Percentiles rank a stretch among this genome's conserved stretches.
Conservation (phyloP, 148 eudicot species). For the Camellia lanceoleosa region DNA sequence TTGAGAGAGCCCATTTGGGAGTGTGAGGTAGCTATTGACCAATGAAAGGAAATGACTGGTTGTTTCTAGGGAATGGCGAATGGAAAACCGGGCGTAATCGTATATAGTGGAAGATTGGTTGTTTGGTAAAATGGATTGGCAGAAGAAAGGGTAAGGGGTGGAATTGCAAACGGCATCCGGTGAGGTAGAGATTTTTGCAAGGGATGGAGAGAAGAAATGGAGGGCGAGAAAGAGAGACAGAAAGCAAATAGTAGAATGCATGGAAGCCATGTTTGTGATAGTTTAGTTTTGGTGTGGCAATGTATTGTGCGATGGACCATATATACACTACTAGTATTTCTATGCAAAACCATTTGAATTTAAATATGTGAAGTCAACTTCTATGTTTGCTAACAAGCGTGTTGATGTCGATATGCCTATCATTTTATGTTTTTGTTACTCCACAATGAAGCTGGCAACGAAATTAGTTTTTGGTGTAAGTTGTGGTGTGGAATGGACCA, state of each 20-base stretch:
- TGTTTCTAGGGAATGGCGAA: not conserved
- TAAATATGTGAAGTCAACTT: not conserved
- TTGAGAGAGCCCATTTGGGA: not conserved
- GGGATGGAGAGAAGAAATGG: not conserved
- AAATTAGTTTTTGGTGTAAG: too few species aligned
- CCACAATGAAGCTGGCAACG: not conserved
- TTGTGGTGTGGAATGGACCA: too few species aligned
- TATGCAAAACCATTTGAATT: not conserved
- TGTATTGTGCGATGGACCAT: not conserved
- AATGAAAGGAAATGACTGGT: not conserved
- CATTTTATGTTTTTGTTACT: not conserved
- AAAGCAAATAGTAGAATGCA: not conserved
- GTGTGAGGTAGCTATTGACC: not conserved
- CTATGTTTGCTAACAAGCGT: not conserved
- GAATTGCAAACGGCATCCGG: not conserved
- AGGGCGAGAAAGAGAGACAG: constrained; percentile 2
- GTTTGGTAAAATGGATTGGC: not conserved
- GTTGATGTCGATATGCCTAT: not conserved
- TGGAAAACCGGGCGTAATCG: not conserved
- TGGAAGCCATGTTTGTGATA: constrained; percentile 5
- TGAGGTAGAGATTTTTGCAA: not conserved
- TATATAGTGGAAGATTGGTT: not conserved
- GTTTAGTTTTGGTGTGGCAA: not conserved
- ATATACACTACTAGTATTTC: not conserved
- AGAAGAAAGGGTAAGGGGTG: constrained; percentile 12